These are phyloP conservation scores for Daldinia caldariorum DNA, from an alignment of 495 filamentous ascomycete genomes.

Conservation along the genomic window DNA sequence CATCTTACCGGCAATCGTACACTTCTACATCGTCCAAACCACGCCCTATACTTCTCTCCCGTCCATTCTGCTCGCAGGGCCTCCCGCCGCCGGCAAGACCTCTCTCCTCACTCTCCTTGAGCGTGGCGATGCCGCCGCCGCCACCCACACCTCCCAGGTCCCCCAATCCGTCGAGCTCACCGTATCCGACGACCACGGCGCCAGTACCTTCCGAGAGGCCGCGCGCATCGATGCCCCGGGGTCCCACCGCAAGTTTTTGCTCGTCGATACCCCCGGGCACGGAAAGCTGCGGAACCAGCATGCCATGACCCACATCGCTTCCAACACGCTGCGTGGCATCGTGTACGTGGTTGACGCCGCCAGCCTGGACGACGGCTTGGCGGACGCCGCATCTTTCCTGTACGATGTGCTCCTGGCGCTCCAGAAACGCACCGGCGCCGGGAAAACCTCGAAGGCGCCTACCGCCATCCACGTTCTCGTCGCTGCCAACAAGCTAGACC, in stretches of 20 bases:
- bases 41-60: slow-evolving; percentile 74
- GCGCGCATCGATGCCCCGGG: slow-evolving; percentile 47
- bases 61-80: slow-evolving; percentile 86
- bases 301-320: slow-evolving; percentile 63
- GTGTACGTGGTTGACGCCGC: slow-evolving; percentile 91
- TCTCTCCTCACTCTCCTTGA: slow-evolving; percentile 77
- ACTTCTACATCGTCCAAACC: slow-evolving; percentile 74
- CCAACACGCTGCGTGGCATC: slow-evolving; percentile 53
- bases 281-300: slow-evolving; percentile 82
- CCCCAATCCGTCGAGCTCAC: slow-evolving; percentile 76
- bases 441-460: slow-evolving; percentile 66
- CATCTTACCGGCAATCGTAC: slow-evolving; percentile 78
- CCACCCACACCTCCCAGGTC: slow-evolving; percentile 84
- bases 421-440: slow-evolving; percentile 74
- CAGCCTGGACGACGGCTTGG: slow-evolving; percentile 61
- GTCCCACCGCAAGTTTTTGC: slow-evolving; percentile 73
- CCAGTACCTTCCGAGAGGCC: slow-evolving; percentile 71
- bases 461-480: slow-evolving; percentile 77
- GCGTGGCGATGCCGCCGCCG: slow-evolving; percentile 52
- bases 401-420: slow-evolving; percentile 84
- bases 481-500: slow-evolving; percentile 92
- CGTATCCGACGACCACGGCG: slow-evolving; percentile 69
- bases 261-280: slow-evolving; percentile 93
- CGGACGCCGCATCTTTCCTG: slow-evolving; percentile 66
- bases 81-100: slow-evolving; percentile 88